These are phyloP conservation scores for Manihot esculenta DNA, from an alignment of 441 rosid species.

Conservation along the genomic window DNA sequence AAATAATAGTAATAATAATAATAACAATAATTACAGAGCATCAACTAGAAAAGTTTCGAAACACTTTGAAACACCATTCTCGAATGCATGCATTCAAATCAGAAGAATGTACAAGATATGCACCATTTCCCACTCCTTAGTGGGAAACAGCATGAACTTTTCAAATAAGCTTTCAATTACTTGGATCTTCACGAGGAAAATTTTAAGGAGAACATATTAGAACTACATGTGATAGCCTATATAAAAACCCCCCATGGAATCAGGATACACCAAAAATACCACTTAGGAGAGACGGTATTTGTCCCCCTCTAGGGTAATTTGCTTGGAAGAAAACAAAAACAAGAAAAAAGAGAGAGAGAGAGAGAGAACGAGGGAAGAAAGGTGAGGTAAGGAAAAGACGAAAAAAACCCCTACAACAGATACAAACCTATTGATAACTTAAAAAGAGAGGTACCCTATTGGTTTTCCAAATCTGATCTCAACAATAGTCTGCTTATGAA, in stretches of 20 bases:
- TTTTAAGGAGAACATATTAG: not conserved
- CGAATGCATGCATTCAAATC: slow-evolving; percentile 23
- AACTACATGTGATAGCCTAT: slow-evolving; percentile 30
- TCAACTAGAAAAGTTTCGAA: no score
- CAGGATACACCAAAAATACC: slow-evolving; percentile 42
- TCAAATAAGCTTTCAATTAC: slow-evolving; percentile 21
- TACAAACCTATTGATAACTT: slow-evolving; percentile 36
- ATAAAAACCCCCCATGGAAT: slow-evolving; percentile 27
- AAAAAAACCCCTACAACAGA: slow-evolving; percentile 34
- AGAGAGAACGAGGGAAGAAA: not conserved
- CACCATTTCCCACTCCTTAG: slow-evolving; percentile 17
- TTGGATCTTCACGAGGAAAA: not conserved
- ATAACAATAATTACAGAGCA: no score
- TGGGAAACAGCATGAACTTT: slow-evolving; percentile 22
- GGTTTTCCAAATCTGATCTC: slow-evolving; percentile 40
- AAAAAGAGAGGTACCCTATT: slow-evolving; percentile 30
- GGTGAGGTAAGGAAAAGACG: slow-evolving; percentile 1
- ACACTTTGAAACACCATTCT: slow-evolving; percentile 19
- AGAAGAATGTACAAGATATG: slow-evolving; percentile 36
- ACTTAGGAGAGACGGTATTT: slow-evolving; percentile 28
- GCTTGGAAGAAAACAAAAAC: no score
- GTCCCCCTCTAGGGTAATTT: slow-evolving; percentile 34
- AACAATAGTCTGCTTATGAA: slow-evolving; percentile 69
- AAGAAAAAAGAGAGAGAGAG: slow-evolving; percentile 3
- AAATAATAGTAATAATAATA: no score